These are phyloP conservation scores for Decorospora gaudefroyi DNA, from an alignment of 2,329 filamentous ascomycete species.

Conservation along the genomic window DNA sequence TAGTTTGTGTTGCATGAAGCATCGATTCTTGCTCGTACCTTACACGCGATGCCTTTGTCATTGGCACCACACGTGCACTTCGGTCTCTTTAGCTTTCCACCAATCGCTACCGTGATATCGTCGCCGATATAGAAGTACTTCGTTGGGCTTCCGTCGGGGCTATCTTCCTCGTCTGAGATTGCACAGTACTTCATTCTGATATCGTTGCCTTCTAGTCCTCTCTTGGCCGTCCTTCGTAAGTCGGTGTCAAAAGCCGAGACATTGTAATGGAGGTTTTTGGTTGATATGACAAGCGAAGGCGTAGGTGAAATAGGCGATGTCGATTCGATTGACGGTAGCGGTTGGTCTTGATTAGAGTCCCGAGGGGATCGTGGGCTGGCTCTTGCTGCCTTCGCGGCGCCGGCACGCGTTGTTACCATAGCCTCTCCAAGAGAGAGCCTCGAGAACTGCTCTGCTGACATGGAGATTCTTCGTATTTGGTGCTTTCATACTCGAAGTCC, in stretches of 20 bases:
- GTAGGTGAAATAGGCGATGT: constrained; percentile 32
- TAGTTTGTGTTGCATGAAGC: background rate
- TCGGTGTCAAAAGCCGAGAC: constrained; percentile 39
- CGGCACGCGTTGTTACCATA: constrained; percentile 47
- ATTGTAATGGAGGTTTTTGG: constrained; percentile 43
- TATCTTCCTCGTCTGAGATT: constrained; percentile 29
- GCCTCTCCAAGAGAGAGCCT: constrained; percentile 44
- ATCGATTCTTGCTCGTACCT: constrained; percentile 26
- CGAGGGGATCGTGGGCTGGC: constrained; percentile 22
- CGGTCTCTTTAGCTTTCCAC: constrained; percentile 31
- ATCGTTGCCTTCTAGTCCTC: constrained; percentile 41
- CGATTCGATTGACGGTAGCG: constrained; percentile 29
- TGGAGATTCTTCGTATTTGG: constrained; percentile 29
- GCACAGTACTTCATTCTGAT: constrained; percentile 46
- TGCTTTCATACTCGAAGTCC: constrained; percentile 19
- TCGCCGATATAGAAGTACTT: constrained; percentile 46
- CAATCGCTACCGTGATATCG: constrained; percentile 43
- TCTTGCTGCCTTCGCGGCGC: constrained; percentile 38
- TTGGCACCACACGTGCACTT: constrained; percentile 45
- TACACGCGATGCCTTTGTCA: constrained; percentile 42
- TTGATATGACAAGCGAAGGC: constrained; percentile 41
- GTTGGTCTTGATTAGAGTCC: constrained; percentile 28
- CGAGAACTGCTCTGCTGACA: constrained; percentile 46
- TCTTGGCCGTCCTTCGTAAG: constrained; percentile 37
- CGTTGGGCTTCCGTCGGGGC: constrained; percentile 17